phyloP scores from a whole-genome alignment of 208 protist genomes.

The Borovskyia barvae region DNA sequence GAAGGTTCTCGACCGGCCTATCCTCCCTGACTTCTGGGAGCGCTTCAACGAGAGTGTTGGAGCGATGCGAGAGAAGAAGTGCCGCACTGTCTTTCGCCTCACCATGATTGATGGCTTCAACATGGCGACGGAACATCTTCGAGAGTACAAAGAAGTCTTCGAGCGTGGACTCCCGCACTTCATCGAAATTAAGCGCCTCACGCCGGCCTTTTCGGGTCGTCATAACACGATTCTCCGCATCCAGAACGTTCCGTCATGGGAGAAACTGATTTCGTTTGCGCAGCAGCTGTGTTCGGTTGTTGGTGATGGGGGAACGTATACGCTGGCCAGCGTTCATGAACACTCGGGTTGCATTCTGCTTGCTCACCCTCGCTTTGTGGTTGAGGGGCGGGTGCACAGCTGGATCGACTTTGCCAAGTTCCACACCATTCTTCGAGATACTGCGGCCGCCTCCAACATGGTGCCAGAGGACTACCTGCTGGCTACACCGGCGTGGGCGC shows the following conservation, averaged over 20 bases:
- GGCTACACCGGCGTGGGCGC: conserved; percentile 74
- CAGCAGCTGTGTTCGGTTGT: conserved; percentile 53
- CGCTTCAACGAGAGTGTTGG: conserved; percentile 92
- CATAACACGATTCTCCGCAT: conserved; percentile 83
- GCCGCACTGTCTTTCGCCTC: conserved; percentile 95
- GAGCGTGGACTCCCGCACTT: conserved; percentile 87
- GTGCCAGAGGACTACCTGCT: conserved; percentile 73
- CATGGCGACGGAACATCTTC: conserved; percentile 79
- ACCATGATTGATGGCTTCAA: conserved; percentile 97
- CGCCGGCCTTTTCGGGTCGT: conserved; percentile 87
- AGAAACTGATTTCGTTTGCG: conserved; percentile 78
- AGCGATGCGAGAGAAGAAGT: conserved; percentile 78
- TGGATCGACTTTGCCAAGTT: conserved; percentile 93
- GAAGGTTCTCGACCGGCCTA: conserved; percentile 88
- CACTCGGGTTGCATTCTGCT: conserved; percentile 90
- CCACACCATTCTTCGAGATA: conserved; percentile 42
- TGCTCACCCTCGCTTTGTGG: conserved; percentile 64
- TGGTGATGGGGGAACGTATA: conserved; percentile 62
- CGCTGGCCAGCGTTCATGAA: conserved; percentile 81
- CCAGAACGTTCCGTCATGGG: conserved; percentile 93
- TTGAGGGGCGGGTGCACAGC: conserved; percentile 64
- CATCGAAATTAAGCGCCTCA: conserved; percentile 95
- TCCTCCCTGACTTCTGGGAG: conserved; percentile 94
- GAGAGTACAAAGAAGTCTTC: conserved; percentile 91
- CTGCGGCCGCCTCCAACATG: conserved; percentile 24